phyloP scores from a whole-genome alignment of 2,329 filamentous ascomycete species.

The Shiraia bambusicola region DNA sequence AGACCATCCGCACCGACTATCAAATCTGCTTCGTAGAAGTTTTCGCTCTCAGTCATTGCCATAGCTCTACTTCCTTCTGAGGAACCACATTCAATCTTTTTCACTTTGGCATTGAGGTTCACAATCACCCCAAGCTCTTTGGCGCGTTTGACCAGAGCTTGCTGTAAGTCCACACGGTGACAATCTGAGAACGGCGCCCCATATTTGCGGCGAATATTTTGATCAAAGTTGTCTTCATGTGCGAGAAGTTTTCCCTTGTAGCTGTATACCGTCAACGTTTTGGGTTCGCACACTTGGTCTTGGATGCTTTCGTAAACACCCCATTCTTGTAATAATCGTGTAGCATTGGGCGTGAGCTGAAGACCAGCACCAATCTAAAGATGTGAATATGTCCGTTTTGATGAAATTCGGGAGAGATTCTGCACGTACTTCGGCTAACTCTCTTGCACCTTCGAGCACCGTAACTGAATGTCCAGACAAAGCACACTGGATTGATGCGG shows the following conservation, averaged over 20 bases:
- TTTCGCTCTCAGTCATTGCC: slow-evolving; percentile 46
- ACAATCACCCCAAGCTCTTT: slow-evolving; percentile 56
- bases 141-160: slow-evolving; percentile 55
- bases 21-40: slow-evolving; percentile 53
- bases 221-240: slow-evolving; percentile 54
- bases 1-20: slow-evolving; percentile 66
- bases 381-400: slow-evolving; percentile 1
- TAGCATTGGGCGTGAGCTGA: slow-evolving; percentile 44
- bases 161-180: slow-evolving; percentile 64
- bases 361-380: slow-evolving; percentile 39
- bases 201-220: slow-evolving; percentile 57
- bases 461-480: slow-evolving; percentile 45
- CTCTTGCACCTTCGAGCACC: slow-evolving; percentile 45
- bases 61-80: slow-evolving; percentile 33
- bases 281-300: slow-evolving; percentile 47
- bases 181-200: slow-evolving; percentile 59
- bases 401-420: not conserved
- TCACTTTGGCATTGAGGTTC: slow-evolving; percentile 52
- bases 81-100: slow-evolving; percentile 51
- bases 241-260: slow-evolving; percentile 55
- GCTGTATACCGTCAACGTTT: slow-evolving; percentile 53
- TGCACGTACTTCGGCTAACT: slow-evolving; percentile 45
- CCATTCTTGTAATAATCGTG: slow-evolving; percentile 55
- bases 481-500: slow-evolving; percentile 48
- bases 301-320: slow-evolving; percentile 50